A percentile compares a stretch with the other conserved stretches of the same genome.
Evolutionary conservation across 164 flowering plant genomes (phyloP).

Genomic region (Tetracentron sinense): DNA sequence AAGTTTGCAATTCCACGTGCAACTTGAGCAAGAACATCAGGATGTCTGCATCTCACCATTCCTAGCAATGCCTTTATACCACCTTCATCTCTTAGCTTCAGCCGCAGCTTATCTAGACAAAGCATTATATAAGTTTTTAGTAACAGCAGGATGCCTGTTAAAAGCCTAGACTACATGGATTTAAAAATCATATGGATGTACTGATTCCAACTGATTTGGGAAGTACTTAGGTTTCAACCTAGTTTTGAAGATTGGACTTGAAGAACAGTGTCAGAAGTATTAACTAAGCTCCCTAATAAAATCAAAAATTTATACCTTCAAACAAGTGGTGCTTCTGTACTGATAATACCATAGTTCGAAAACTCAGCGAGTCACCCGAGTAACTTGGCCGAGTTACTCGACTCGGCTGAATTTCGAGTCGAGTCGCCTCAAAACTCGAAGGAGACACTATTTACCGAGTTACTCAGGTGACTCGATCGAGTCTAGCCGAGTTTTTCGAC

Average conservation of each 20-base stretch:
- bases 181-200: too few species aligned
- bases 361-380: too few species aligned
- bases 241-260: not conserved
- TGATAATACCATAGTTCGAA: too few species aligned
- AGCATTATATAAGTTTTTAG: slow-evolving; percentile 2
- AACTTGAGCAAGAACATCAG: slow-evolving; percentile 96
- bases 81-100: slow-evolving; percentile 77
- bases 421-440: too few species aligned
- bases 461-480: too few species aligned
- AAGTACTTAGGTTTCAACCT: not conserved
- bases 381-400: too few species aligned
- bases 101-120: slow-evolving; percentile 70
- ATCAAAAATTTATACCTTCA: too few species aligned
- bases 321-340: too few species aligned
- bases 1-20: slow-evolving; percentile 98
- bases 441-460: too few species aligned
- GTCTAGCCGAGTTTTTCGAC: too few species aligned
- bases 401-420: too few species aligned
- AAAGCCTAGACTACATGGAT: not conserved
- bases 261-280: not conserved
- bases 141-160: not conserved
- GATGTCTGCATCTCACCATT: slow-evolving; percentile 87
- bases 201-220: too few species aligned
- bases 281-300: not conserved
- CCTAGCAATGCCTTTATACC: slow-evolving; percentile 91